phyloP scores from a whole-genome alignment of 1,284 basidiomycete species.

The Athelia sp. region DNA sequence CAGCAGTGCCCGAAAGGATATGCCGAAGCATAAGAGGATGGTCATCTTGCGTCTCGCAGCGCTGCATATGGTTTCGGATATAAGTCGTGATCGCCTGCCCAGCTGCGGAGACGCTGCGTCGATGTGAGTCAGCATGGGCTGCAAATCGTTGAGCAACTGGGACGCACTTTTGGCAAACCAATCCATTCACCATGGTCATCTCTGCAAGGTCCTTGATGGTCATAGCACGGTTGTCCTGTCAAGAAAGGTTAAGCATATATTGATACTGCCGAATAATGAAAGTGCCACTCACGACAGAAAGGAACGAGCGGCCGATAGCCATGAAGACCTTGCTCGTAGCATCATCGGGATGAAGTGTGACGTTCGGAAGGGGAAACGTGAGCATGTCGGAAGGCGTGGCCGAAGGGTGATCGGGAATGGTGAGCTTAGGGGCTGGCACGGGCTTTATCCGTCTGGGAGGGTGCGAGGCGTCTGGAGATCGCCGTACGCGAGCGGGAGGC shows the following conservation, averaged over 20 bases:
- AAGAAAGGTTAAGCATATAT: constrained; percentile 10
- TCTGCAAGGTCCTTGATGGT: constrained; percentile 79
- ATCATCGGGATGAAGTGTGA: constrained; percentile 69
- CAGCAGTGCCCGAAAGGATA: constrained; percentile 59
- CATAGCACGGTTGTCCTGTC: constrained; percentile 72
- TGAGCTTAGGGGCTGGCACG: constrained; percentile 16
- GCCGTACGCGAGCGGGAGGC: constrained; percentile 44
- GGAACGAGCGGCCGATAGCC: constrained; percentile 64
- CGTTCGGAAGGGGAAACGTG: constrained; percentile 53
- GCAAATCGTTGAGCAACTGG: constrained; percentile 8
- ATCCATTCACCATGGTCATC: constrained; percentile 55
- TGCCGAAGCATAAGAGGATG: constrained; percentile 70
- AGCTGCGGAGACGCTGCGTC: constrained; percentile 61
- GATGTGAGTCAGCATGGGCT: constrained; percentile 12
- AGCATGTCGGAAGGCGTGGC: constrained; percentile 12
- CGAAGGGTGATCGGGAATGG: constrained; percentile 4
- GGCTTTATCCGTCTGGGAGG: constrained; percentile 34
- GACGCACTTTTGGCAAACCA: constrained; percentile 70
- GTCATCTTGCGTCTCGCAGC: constrained; percentile 66
- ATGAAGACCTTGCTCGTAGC: constrained; percentile 63
- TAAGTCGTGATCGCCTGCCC: constrained; percentile 77
- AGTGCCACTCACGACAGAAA: constrained; percentile 56
- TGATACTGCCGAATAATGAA: constrained; percentile 4
- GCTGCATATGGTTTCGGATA: constrained; percentile 63
- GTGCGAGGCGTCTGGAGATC: constrained; percentile 31